Percentiles rank a stretch among this genome's conserved stretches.
These are phyloP conservation scores for Paramecium sexaurelia DNA, from an alignment of 73 alveolate genomes.

Conservation along the genomic window DNA sequence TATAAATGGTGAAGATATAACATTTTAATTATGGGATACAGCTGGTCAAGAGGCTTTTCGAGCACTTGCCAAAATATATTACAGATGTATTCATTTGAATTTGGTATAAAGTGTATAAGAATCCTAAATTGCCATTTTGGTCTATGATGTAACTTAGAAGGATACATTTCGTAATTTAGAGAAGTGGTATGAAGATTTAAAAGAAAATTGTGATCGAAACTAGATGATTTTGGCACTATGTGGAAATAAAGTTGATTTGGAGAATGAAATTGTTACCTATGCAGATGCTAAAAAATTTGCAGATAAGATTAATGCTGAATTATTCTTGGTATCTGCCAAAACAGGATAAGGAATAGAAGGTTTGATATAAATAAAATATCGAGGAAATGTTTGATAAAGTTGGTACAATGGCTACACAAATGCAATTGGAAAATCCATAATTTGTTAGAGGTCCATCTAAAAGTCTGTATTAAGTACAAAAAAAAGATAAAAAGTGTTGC, in stretches of 20 bases:
- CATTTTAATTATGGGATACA: conserved; percentile 81
- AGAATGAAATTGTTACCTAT: neutral
- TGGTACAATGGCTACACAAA: neutral
- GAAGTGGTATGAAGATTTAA: conserved; percentile 80
- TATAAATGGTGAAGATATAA: conserved; percentile 84
- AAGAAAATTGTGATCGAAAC: conserved; percentile 80
- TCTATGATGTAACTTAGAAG: conserved; percentile 79
- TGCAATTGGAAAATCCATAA: neutral
- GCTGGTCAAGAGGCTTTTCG: conserved; percentile 86
- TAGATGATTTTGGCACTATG: neutral
- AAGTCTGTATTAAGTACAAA: neutral
- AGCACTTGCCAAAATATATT: conserved; percentile 48
- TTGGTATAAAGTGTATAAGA: neutral
- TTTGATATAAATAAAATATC: neutral
- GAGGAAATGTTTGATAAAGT: neutral
- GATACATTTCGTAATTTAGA: conserved; percentile 75
- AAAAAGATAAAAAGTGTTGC: neutral
- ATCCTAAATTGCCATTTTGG: conserved; percentile 73
- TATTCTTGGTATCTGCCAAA: neutral
- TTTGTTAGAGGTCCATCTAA: neutral
- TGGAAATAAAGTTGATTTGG: conserved; percentile 14
- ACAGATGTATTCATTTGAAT: neutral
- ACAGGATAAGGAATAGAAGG: neutral
- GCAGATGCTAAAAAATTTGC: neutral
- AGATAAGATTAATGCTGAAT: neutral